Conservation (phyloP, 306 rosid genomes). For the Trichosanthes truncata region DNA sequence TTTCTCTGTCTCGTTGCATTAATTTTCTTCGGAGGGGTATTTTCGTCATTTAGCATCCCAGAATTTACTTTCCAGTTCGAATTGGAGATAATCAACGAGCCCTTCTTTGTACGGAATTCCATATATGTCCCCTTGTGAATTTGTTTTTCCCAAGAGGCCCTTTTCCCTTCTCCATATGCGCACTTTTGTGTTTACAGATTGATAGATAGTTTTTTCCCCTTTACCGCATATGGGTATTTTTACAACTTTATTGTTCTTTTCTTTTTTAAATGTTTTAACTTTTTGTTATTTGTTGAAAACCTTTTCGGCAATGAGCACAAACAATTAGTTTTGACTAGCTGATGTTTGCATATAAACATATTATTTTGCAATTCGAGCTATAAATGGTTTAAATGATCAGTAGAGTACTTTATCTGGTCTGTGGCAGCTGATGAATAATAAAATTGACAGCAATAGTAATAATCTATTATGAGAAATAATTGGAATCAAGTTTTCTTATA, state of each 20-base stretch:
- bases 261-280: not conserved
- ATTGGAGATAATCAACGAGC: slow-evolving; percentile 6
- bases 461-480: not conserved
- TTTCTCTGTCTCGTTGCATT: not conserved
- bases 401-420: not conserved
- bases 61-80: slow-evolving; percentile 9
- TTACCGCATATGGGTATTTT: not conserved
- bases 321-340: not conserved
- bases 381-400: not conserved
- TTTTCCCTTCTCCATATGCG: not conserved
- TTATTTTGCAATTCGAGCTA: not conserved
- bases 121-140: not conserved
- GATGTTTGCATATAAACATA: not conserved
- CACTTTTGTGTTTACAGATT: not conserved
- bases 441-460: not conserved
- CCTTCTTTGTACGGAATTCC: not conserved
- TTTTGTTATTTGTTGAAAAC: not conserved
- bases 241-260: not conserved
- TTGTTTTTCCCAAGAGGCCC: not conserved
- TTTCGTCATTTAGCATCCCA: slow-evolving; percentile 28
- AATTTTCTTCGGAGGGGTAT: slow-evolving; percentile 21
- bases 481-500: not conserved
- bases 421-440: not conserved
- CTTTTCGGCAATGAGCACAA: not conserved
- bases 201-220: slow-evolving; percentile 1